Evolutionary conservation across 2,329 filamentous ascomycete species (phyloP).

Genomic region (Fusarium ramigenum): DNA sequence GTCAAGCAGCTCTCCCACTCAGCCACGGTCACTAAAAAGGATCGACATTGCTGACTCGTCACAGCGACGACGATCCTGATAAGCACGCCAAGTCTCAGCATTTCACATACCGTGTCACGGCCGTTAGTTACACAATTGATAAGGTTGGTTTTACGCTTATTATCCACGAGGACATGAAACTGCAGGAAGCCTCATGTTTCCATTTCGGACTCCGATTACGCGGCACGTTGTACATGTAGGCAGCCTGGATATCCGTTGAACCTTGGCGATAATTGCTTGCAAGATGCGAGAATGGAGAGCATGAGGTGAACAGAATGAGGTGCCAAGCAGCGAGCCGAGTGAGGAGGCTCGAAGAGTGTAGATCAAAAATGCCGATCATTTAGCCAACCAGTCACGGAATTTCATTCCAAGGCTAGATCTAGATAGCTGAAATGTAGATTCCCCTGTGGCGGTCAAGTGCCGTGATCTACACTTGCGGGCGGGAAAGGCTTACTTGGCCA

Average conservation of each 20-base stretch:
- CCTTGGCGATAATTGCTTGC: slow-evolving; percentile 30
- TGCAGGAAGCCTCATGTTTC: slow-evolving; percentile 30
- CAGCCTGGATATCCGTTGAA: neutral
- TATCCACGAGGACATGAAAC: neutral
- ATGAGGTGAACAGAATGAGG: neutral
- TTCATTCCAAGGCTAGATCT: slow-evolving; percentile 36
- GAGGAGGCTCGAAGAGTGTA: neutral
- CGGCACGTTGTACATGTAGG: slow-evolving; percentile 29
- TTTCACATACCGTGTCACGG: neutral
- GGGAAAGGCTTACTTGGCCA: slow-evolving; percentile 31
- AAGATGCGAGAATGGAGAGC: too few relatives aligned
- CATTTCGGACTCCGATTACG: slow-evolving; percentile 29
- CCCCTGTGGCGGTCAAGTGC: slow-evolving; percentile 30
- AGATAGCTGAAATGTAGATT: slow-evolving; percentile 10
- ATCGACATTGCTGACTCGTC: slow-evolving; percentile 28
- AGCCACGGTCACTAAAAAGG: slow-evolving; percentile 13
- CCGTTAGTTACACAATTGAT: slow-evolving; percentile 30
- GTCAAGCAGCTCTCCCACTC: neutral
- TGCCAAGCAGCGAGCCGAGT: neutral
- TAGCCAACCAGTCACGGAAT: slow-evolving; percentile 9
- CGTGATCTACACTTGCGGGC: slow-evolving; percentile 31
- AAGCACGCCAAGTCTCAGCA: slow-evolving; percentile 2
- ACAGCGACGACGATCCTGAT: slow-evolving; percentile 27
- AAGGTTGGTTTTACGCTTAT: slow-evolving; percentile 40
- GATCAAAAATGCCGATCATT: slow-evolving; percentile 21